Conservation (phyloP, 2,329 filamentous ascomycete genomes). For the Xylariaceae sp. region DNA sequence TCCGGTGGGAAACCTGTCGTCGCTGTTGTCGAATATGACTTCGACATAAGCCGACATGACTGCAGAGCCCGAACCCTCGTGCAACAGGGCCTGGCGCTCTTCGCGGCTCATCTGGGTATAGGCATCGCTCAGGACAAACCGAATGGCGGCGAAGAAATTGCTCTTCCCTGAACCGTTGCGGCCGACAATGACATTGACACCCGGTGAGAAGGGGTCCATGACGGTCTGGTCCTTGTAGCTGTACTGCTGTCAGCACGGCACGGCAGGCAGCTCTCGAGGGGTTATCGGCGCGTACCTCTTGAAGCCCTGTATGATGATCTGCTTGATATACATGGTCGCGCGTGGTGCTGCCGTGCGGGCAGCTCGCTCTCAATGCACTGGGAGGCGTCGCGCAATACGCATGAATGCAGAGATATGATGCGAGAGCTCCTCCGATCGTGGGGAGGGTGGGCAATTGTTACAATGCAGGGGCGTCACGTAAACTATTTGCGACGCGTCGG, state of each 20-base stretch:
- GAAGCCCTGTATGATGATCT: slow-evolving; percentile 99
- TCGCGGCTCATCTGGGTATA: slow-evolving; percentile 95
- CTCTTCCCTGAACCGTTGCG: slow-evolving; percentile 99
- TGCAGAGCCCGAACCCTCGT: slow-evolving; percentile 94
- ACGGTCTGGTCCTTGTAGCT: slow-evolving; percentile 99
- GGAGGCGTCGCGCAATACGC: slow-evolving; percentile 16
- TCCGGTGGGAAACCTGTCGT: slow-evolving; percentile 89
- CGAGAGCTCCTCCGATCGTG: too few relatives aligned
- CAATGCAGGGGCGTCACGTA: too few relatives aligned
- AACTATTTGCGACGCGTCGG: slow-evolving; percentile 19
- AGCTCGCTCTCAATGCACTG: slow-evolving; percentile 21
- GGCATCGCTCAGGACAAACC: slow-evolving; percentile 95
- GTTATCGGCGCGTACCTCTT: slow-evolving; percentile 62
- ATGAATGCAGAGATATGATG: too few relatives aligned
- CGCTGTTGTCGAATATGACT: slow-evolving; percentile 96
- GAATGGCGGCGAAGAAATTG: slow-evolving; percentile 98
- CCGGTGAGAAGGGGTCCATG: slow-evolving; percentile 95
- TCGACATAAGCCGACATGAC: slow-evolving; percentile 99
- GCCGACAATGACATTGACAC: slow-evolving; percentile 96
- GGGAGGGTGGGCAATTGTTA: too few relatives aligned
- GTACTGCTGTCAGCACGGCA: slow-evolving; percentile 17
- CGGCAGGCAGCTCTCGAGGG: slow-evolving; percentile 9
- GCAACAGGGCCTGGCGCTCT: slow-evolving; percentile 90
- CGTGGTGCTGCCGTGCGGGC: slow-evolving; percentile 26
- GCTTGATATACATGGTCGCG: slow-evolving; percentile 88